Conservation (phyloP, 2,329 filamentous ascomycete genomes). For the Hymenoscyphus repandus region DNA sequence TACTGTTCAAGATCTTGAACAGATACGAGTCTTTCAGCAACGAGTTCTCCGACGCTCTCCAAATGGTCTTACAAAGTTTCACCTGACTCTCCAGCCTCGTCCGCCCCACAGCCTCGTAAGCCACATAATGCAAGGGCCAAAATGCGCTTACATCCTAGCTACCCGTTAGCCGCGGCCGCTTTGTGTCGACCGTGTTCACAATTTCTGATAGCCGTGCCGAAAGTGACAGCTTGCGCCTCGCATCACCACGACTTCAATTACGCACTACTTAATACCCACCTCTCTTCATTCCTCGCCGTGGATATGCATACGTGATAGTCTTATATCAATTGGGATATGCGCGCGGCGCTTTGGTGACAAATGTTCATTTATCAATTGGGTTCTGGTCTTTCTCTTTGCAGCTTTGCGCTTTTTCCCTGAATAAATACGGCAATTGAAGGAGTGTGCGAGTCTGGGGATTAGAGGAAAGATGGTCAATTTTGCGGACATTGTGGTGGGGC, state of each 20-base stretch:
- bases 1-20: neutral
- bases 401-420: neutral
- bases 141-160: neutral
- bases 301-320: conserved; percentile 13
- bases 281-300: neutral
- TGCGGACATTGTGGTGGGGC: conserved; percentile 9
- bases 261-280: neutral
- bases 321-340: neutral
- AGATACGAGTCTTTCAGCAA: neutral
- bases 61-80: neutral
- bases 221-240: neutral
- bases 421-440: neutral
- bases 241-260: conserved; percentile 4
- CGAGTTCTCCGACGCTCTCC: neutral
- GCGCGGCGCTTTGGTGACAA: conserved; percentile 10
- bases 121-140: conserved; percentile 5
- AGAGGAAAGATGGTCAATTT: conserved; percentile 12
- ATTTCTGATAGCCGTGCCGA: neutral
- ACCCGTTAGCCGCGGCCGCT: conserved; percentile 1
- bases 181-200: conserved; percentile 23
- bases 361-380: neutral
- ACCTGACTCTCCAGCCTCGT: neutral
- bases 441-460: neutral
- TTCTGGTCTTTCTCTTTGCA: neutral
- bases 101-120: conserved; percentile 7